These are phyloP conservation scores for carrot (Daucus carota) DNA, from an alignment of 129 eudicot genomes.

Conservation along the genomic window DH1_v3.0 NC_030381.2:45327501-45328000, in stretches of 20 bases:
- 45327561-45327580: conserved; percentile 67
- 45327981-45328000: conserved; percentile 10
- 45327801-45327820: conserved; percentile 94
- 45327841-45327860: conserved; percentile 85
- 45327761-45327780: background rate
- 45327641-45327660: conserved; percentile 66
- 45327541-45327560: conserved; percentile 87
- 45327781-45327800: conserved; percentile 6
- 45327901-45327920: conserved; percentile 90
- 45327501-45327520: conserved; percentile 90
- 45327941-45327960: conserved; percentile 86
- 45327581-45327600: conserved; percentile 66
- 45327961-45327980: conserved; percentile 66
- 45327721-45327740: background rate
- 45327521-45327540: conserved; percentile 87
- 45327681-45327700: conserved; percentile 83
- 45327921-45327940: conserved; percentile 88
- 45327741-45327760: background rate
- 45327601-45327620: conserved; percentile 96
- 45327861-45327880: conserved; percentile 67
- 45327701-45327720: conserved; percentile 37
- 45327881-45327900: conserved; percentile 90
- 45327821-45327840: conserved; percentile 97
- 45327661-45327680: conserved; percentile 67
- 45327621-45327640: conserved; percentile 94